Percentiles rank a stretch among this genome's conserved stretches.
phyloP scores from a whole-genome alignment of 192 early-diverging fungal genomes.

The Podila epigama region DNA sequence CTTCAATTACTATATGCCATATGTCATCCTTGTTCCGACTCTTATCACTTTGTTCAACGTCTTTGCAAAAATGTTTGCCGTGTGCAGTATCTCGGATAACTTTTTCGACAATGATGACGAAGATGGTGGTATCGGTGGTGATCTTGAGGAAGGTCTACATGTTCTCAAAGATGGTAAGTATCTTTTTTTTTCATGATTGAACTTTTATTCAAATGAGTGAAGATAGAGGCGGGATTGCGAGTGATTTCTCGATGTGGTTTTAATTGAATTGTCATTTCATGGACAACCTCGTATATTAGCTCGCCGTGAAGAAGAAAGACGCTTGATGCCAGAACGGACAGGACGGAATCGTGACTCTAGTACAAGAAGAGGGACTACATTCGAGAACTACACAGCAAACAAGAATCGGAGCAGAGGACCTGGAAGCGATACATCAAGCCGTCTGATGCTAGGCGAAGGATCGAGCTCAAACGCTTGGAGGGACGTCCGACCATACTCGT shows the following conservation, averaged over 20 bases:
- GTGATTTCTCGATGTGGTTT: neutral
- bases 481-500: constrained; percentile 30
- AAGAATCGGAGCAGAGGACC: constrained; percentile 32
- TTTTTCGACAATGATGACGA: constrained; percentile 53
- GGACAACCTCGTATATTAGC: neutral
- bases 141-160: constrained; percentile 42
- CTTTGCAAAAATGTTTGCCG: constrained; percentile 79
- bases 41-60: constrained; percentile 81
- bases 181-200: neutral
- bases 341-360: constrained; percentile 41
- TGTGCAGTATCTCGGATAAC: constrained; percentile 61
- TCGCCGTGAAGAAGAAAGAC: constrained; percentile 41
- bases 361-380: constrained; percentile 35
- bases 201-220: neutral
- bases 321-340: constrained; percentile 24
- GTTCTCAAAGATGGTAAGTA: constrained; percentile 37
- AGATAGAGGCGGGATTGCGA: neutral
- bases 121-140: constrained; percentile 31
- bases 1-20: constrained; percentile 89
- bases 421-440: constrained; percentile 15
- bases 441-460: constrained; percentile 29
- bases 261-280: neutral
- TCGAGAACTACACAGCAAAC: constrained; percentile 34
- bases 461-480: constrained; percentile 44
- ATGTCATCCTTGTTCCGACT: constrained; percentile 83